Evolutionary conservation across 306 rosid species (phyloP).

Genomic region (Fragaria iinumae): DNA sequence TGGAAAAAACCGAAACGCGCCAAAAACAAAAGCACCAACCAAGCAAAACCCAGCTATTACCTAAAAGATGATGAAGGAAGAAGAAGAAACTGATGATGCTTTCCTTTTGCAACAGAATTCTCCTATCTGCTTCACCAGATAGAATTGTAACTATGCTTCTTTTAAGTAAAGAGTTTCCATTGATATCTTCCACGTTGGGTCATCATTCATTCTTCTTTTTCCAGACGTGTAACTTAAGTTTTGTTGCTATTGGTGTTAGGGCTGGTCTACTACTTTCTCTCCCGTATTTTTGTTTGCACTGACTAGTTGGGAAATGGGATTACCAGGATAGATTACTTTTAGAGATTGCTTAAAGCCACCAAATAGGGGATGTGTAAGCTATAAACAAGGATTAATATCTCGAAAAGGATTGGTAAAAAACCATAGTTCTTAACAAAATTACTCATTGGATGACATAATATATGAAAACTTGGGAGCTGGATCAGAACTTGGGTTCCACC

Average conservation of each 20-base stretch:
- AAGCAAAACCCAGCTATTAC: not conserved
- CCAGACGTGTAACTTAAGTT: not conserved
- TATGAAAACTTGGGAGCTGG: not conserved
- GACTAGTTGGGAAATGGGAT: constrained; percentile 2
- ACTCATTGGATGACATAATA: not conserved
- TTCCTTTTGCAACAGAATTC: not conserved
- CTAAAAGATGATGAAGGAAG: not conserved
- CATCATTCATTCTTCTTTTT: not conserved
- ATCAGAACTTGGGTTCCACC: constrained; percentile 11
- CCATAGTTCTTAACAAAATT: not conserved
- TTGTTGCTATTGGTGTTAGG: not conserved
- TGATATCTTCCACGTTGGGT: not conserved
- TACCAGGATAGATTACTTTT: not conserved
- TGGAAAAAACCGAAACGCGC: not conserved
- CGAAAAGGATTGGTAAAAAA: not conserved
- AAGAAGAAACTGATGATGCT: not conserved
- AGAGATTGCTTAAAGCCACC: not conserved
- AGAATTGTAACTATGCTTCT: not conserved
- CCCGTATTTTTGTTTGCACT: not conserved
- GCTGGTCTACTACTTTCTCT: not conserved
- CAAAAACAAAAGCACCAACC: not conserved
- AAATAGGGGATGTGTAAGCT: not conserved
- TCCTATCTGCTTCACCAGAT: not conserved
- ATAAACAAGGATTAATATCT: not conserved
- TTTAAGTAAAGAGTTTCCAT: not conserved